These are phyloP conservation scores for Centella asiatica DNA, from an alignment of 129 eudicot species.

Conservation along the genomic window DNA sequence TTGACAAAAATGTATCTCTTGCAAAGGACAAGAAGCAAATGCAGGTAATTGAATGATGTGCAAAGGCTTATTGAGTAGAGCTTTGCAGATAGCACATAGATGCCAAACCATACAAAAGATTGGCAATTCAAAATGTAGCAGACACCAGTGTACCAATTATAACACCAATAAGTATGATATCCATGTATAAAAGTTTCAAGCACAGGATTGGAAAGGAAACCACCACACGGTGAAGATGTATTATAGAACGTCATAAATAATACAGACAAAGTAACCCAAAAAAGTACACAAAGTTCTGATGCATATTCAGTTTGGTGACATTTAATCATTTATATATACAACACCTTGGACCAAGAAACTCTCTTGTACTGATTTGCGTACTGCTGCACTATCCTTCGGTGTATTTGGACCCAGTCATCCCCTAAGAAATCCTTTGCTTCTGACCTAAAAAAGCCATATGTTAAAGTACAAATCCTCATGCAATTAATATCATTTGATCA, in stretches of 20 bases:
- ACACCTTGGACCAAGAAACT: slow-evolving; percentile 91
- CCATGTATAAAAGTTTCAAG: too few species aligned
- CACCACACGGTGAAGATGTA: too few species aligned
- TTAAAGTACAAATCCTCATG: neutral
- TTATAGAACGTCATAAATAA: too few species aligned
- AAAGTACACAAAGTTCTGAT: too few species aligned
- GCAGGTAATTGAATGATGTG: neutral
- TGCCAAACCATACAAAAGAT: too few species aligned
- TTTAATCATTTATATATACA: slow-evolving; percentile 1
- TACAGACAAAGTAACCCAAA: too few species aligned
- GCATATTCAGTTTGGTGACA: neutral
- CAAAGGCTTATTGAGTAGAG: neutral
- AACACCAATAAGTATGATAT: too few species aligned
- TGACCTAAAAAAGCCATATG: slow-evolving; percentile 37
- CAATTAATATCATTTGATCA: neutral
- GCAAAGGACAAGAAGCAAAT: neutral
- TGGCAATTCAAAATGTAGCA: too few species aligned
- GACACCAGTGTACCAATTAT: too few species aligned
- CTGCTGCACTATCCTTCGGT: slow-evolving; percentile 86
- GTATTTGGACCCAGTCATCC: slow-evolving; percentile 95
- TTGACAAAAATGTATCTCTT: neutral
- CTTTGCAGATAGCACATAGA: neutral
- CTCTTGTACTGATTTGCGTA: slow-evolving; percentile 94
- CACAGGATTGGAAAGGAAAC: too few species aligned
- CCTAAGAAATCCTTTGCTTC: slow-evolving; percentile 89